These are phyloP conservation scores for Mycena venus DNA, from an alignment of 768 basidiomycete genomes.

Conservation along the genomic window DNA sequence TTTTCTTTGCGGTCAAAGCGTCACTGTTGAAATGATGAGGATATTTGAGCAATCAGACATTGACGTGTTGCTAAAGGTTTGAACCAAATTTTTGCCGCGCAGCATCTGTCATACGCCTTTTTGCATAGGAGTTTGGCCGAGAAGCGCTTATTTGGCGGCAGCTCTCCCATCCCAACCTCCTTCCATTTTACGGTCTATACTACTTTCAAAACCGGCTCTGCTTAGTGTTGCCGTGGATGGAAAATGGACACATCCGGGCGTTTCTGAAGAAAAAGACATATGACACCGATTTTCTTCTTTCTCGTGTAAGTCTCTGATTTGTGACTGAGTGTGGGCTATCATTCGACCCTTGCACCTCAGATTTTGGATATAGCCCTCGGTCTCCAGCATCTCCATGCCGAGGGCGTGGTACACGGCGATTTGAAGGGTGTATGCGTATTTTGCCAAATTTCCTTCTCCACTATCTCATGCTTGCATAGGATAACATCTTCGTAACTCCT, in stretches of 20 bases:
- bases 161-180: constrained; percentile 36
- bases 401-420: constrained; percentile 35
- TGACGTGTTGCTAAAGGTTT: too few species aligned
- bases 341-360: constrained; percentile 6
- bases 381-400: constrained; percentile 31
- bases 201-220: constrained; percentile 28
- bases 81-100: not conserved
- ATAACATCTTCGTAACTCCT: constrained; percentile 63
- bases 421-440: constrained; percentile 29
- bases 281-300: constrained; percentile 4
- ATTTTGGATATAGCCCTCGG: constrained; percentile 31
- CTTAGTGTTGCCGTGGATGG: constrained; percentile 47
- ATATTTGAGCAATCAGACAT: constrained; percentile 20
- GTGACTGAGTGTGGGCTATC: not conserved
- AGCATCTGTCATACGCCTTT: not conserved
- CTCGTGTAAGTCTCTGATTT: not conserved
- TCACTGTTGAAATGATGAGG: constrained; percentile 30
- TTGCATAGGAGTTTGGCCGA: constrained; percentile 13
- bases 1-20: constrained; percentile 4
- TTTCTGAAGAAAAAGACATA: constrained; percentile 22
- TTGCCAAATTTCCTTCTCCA: not conserved
- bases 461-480: constrained; percentile 37
- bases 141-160: constrained; percentile 39
- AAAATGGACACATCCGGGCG: constrained; percentile 40
- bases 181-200: constrained; percentile 39